Evolutionary conservation across 805 yeast species (phyloP), one percentile per base, ranked within the genome.

Genomic region (Nakazawaea populi): DNA sequence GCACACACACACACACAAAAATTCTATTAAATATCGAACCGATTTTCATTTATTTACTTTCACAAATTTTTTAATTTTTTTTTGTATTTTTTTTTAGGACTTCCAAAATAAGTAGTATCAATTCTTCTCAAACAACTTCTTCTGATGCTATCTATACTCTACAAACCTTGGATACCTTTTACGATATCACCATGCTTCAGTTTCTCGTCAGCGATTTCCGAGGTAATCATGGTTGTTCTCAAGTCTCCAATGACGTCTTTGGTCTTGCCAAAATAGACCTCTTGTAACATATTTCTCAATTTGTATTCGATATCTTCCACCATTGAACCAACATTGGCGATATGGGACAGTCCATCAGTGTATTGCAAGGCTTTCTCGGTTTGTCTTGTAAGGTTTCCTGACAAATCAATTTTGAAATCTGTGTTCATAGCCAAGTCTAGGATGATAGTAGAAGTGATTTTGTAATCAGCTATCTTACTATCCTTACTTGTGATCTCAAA

Each of bases 191-290:
- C 59, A 47, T 76, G 80, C 51, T 64, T 68, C 48, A 59, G 55
- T 51, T 61, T 64, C 48, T 74, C 80, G 27, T 64, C 70, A 18
- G 62, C 52, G 38, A 69, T 65, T 4, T 64, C 66, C 11, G 70
- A 61, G 37, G 73, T 55, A 28, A 66, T 58, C 39, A 60, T 70
- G 57, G 57, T 70, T 2, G 72, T 76, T 63, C 89, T 76, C 39
- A 84, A 69, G 57, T 85, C 90, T 30, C 87, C 84, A 44, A 91
- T 74, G 46, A 94, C 85, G 62, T 92, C 97, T 61, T 88, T 83
- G 18, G 96, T 88, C 72, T 92, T 92, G 60, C 96, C 97, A 63
- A 92, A 92, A 66, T 92, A 92, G 30, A 92, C 97, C 56, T 89
- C 96, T 66, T 92, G 96, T 56, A 92, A 74, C 72, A 87, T 73